These are phyloP conservation scores for Jaminaea rosea DNA, from an alignment of 1,284 basidiomycete species.

Conservation along the genomic window DNA sequence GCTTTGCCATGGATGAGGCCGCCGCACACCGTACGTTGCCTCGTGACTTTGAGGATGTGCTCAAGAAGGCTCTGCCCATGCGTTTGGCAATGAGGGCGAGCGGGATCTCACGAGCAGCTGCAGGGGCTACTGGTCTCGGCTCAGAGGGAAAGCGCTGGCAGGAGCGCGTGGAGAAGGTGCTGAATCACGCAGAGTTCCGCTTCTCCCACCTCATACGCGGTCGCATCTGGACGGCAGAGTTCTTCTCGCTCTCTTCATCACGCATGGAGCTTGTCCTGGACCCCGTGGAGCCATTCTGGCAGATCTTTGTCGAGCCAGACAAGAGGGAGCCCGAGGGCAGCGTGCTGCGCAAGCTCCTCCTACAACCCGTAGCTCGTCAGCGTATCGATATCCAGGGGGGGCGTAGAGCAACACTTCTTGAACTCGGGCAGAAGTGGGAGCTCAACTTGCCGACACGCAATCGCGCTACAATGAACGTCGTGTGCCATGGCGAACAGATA, in stretches of 20 bases:
- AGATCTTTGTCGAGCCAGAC: constrained; percentile 58
- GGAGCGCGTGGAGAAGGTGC: constrained; percentile 60
- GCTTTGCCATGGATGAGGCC: constrained; percentile 53
- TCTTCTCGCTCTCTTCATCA: constrained; percentile 60
- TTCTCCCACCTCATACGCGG: constrained; percentile 53
- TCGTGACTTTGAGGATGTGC: constrained; percentile 57
- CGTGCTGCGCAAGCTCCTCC: constrained; percentile 64
- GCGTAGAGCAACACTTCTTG: constrained; percentile 54
- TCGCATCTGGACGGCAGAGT: constrained; percentile 73
- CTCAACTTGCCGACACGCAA: constrained; percentile 64
- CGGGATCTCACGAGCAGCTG: constrained; percentile 53
- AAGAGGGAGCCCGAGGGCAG: constrained; percentile 66
- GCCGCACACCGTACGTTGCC: constrained; percentile 52
- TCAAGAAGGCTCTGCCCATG: constrained; percentile 82
- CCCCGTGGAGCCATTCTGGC: constrained; percentile 75
- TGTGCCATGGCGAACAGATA: constrained; percentile 63
- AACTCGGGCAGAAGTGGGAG: constrained; percentile 62
- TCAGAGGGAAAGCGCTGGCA: constrained; percentile 53
- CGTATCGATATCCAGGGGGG: constrained; percentile 48
- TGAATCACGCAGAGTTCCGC: constrained; percentile 47
- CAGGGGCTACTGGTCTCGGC: not conserved
- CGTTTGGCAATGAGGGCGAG: constrained; percentile 52
- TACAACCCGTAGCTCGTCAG: constrained; percentile 70
- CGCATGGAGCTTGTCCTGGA: constrained; percentile 68
- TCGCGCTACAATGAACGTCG: constrained; percentile 57